phyloP scores from a whole-genome alignment of 2,329 filamentous ascomycete species.

The Colletotrichum lentis region DNA sequence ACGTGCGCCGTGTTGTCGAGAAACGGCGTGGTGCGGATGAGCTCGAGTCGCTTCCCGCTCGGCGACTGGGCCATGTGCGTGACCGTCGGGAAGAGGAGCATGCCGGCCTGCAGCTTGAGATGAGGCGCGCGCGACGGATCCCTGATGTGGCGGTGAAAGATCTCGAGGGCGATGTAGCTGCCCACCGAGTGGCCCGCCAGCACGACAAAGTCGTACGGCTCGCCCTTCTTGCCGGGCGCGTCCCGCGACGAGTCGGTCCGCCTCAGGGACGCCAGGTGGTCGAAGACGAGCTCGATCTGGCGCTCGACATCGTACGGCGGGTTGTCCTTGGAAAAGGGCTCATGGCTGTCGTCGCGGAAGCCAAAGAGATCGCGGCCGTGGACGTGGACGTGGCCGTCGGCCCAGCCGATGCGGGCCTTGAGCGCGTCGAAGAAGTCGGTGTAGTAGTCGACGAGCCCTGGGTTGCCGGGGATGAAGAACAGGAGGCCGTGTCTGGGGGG shows the following conservation, averaged over 20 bases:
- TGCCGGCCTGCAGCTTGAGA: constrained; percentile 58
- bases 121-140: constrained; percentile 46
- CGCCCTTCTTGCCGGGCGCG: constrained; percentile 44
- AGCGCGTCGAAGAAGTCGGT: constrained; percentile 66
- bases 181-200: constrained; percentile 80
- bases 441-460: constrained; percentile 79
- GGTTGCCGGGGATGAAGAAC: constrained; percentile 80
- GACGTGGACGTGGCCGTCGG: constrained; percentile 58
- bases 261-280: constrained; percentile 47
- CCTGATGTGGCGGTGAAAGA: constrained; percentile 65
- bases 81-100: constrained; percentile 78
- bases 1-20: constrained; percentile 53
- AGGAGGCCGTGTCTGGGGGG: constrained; percentile 60
- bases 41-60: constrained; percentile 62
- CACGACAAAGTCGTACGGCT: constrained; percentile 65
- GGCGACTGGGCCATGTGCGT: constrained; percentile 73
- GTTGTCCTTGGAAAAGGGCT: constrained; percentile 52
- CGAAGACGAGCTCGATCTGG: constrained; percentile 59
- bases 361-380: constrained; percentile 67
- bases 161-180: constrained; percentile 74
- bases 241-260: constrained; percentile 43
- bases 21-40: constrained; percentile 53
- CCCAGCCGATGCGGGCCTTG: constrained; percentile 42
- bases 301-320: constrained; percentile 62
- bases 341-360: constrained; percentile 63